Conservation (phyloP, 1,139 yeast species). For the Kodamaea sp. region DNA sequence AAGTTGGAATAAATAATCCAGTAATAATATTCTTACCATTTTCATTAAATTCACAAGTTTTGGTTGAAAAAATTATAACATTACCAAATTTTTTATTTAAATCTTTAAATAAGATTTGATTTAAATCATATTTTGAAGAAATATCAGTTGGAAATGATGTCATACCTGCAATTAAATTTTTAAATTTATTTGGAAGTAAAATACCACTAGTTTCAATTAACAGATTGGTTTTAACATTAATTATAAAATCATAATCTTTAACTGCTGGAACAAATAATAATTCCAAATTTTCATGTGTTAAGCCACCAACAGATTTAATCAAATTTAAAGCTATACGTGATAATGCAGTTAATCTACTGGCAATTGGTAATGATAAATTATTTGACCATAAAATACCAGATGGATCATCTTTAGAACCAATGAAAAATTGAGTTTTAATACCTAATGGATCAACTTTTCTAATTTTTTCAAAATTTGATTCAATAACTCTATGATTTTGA, state of each 20-base stretch:
- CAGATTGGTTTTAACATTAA: conserved; percentile 50
- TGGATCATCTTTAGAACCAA: conserved; percentile 77
- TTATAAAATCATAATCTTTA: conserved; percentile 77
- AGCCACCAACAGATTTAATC: conserved; percentile 38
- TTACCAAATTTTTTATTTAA: conserved; percentile 54
- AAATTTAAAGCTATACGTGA: conserved; percentile 70
- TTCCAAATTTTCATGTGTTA: conserved; percentile 46
- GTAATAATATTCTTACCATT: conserved; percentile 60
- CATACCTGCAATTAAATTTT: conserved; percentile 52
- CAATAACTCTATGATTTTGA: conserved; percentile 59
- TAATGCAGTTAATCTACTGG: conserved; percentile 82
- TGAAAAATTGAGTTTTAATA: conserved; percentile 71
- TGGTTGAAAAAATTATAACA: conserved; percentile 58
- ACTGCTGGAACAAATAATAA: conserved; percentile 75
- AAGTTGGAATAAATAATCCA: conserved; percentile 75
- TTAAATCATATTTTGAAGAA: conserved; percentile 50
- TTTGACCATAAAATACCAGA: conserved; percentile 84
- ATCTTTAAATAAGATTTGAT: conserved; percentile 51
- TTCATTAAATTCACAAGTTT: conserved; percentile 46
- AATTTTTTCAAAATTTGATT: conserved; percentile 58
- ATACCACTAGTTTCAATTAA: conserved; percentile 52
- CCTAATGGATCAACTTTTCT: conserved; percentile 81
- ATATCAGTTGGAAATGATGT: conserved; percentile 46
- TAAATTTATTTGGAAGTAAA: conserved; percentile 52
- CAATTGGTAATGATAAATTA: conserved; percentile 68